Evolutionary conservation across 257 asterid genomes (phyloP).

Genomic region (Primulina huaijiensis): DNA sequence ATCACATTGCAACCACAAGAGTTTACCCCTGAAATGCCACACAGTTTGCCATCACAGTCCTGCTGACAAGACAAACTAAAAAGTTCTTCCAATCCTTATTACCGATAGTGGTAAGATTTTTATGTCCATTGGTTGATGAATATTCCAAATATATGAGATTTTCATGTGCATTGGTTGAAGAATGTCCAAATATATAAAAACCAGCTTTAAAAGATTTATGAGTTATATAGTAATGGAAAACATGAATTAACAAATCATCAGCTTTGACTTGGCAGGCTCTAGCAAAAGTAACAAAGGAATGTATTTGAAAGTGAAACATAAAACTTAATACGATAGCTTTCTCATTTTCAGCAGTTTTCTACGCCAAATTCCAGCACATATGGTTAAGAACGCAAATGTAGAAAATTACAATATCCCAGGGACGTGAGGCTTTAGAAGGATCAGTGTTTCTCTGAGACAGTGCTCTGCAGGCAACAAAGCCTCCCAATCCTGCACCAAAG

Average conservation of each 20-base stretch:
- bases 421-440: constrained; percentile 93
- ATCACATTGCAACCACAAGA: constrained; percentile 16
- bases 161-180: background rate
- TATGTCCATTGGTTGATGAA: background rate
- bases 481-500: constrained; percentile 78
- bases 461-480: constrained; percentile 91
- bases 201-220: background rate
- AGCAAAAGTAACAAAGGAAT: constrained; percentile 8
- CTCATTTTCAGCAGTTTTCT: constrained; percentile 18
- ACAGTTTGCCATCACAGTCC: background rate
- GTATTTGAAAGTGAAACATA: constrained; percentile 19
- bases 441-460: constrained; percentile 78
- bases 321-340: constrained; percentile 12
- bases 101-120: background rate
- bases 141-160: background rate
- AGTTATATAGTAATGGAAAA: background rate
- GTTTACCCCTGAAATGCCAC: background rate
- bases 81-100: background rate
- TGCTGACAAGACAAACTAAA: background rate
- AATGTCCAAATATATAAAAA: background rate
- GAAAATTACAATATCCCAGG: constrained; percentile 86
- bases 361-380: constrained; percentile 19
- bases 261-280: background rate
- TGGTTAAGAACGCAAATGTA: constrained; percentile 12
- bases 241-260: background rate